Conservation (phyloP, 139 green algal species). For the Closterium sp. region DNA sequence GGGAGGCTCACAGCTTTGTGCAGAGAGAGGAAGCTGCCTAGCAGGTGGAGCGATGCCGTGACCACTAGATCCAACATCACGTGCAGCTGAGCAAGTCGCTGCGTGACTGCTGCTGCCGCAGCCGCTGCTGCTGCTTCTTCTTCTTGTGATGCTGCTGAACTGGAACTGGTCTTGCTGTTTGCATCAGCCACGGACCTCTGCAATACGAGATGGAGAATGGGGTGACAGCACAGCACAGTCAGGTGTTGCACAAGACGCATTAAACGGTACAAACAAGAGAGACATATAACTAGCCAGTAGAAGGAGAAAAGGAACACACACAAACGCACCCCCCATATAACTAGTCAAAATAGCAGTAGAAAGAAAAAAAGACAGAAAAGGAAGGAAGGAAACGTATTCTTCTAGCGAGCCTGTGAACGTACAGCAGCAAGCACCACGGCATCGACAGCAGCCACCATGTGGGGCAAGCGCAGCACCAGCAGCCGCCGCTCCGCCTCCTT, state of each 20-base stretch:
- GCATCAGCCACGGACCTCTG: background rate
- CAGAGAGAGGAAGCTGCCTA: background rate
- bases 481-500: background rate
- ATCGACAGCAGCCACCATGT: background rate
- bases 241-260: too few relatives aligned
- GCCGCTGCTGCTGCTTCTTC: too few relatives aligned
- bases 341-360: too few relatives aligned
- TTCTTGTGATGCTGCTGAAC: background rate
- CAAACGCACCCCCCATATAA: too few relatives aligned
- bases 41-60: background rate
- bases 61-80: background rate
- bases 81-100: background rate
- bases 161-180: background rate
- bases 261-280: too few relatives aligned
- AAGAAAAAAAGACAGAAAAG: too few relatives aligned
- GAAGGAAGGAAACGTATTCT: too few relatives aligned
- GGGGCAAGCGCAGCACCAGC: background rate
- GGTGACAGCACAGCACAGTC: background rate
- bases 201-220: background rate
- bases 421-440: background rate
- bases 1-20: background rate
- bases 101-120: background rate
- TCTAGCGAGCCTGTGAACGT: too few relatives aligned
- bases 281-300: too few relatives aligned
- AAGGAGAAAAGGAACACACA: too few relatives aligned